These are phyloP conservation scores for Xanthoparmelia taractica DNA, from an alignment of 495 filamentous ascomycete genomes.

Conservation along the genomic window DNA sequence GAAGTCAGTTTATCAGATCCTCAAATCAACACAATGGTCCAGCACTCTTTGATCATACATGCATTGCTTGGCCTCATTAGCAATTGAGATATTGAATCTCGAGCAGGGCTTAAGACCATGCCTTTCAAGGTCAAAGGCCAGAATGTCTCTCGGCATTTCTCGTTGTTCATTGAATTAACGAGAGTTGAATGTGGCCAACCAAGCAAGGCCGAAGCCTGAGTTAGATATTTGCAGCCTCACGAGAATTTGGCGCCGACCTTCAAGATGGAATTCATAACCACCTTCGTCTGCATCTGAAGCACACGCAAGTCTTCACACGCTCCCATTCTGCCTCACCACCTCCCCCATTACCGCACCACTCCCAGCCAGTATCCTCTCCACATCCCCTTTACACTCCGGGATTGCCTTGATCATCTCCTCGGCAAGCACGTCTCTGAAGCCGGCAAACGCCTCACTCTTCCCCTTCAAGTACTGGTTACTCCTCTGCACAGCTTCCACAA, in stretches of 20 bases:
- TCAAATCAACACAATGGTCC: background rate
- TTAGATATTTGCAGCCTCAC: background rate
- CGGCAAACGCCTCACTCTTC: conserved; percentile 69
- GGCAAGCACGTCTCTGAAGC: conserved; percentile 75
- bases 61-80: background rate
- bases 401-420: conserved; percentile 68
- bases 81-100: background rate
- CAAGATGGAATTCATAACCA: conserved; percentile 8
- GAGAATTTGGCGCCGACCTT: background rate
- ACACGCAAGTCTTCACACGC: conserved; percentile 26
- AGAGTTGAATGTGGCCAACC: background rate
- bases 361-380: conserved; percentile 51
- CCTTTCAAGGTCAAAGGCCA: background rate
- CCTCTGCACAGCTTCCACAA: conserved; percentile 81
- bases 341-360: conserved; percentile 29
- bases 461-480: conserved; percentile 80
- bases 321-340: conserved; percentile 21
- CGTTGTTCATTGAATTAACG: background rate
- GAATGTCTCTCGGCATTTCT: background rate
- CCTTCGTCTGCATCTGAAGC: conserved; percentile 19
- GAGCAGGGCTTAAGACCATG: background rate
- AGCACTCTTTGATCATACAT: background rate
- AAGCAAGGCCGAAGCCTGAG: background rate
- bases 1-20: background rate
- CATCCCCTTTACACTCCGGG: conserved; percentile 67